Percentiles rank a stretch among this genome's conserved stretches.
These are phyloP conservation scores for Euphrasia arctica DNA, from an alignment of 305 asterid genomes.

Conservation along the genomic window DNA sequence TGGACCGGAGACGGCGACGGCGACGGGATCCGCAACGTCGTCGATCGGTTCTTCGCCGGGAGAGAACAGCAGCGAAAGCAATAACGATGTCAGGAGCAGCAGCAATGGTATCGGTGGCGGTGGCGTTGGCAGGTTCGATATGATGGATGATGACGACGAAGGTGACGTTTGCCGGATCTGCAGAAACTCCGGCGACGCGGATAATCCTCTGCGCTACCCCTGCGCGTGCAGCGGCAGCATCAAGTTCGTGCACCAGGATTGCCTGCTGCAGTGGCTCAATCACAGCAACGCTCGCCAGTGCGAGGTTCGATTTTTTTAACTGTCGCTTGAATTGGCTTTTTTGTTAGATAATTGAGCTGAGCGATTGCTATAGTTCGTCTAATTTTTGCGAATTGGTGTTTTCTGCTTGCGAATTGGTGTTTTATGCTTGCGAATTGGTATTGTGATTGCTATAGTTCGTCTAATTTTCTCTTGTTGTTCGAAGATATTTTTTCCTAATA, in stretches of 20 bases:
- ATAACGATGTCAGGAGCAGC: constrained; percentile 26
- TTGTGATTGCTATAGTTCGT: background rate
- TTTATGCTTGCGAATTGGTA: background rate
- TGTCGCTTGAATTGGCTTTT: background rate
- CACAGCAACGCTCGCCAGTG: constrained; percentile 99
- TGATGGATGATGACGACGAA: constrained; percentile 83
- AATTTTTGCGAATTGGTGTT: background rate
- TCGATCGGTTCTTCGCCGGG: constrained; percentile 46
- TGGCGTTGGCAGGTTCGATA: constrained; percentile 43
- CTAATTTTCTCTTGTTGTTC: background rate
- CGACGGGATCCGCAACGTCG: constrained; percentile 40
- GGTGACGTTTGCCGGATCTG: constrained; percentile 99
- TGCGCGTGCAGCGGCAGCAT: constrained; percentile 99
- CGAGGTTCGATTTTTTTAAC: constrained; percentile 54
- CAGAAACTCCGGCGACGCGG: constrained; percentile 85
- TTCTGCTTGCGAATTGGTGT: background rate
- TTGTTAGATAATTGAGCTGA: background rate
- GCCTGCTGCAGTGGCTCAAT: constrained; percentile 99
- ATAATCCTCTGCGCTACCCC: constrained; percentile 88
- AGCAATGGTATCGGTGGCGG: constrained; percentile 11
- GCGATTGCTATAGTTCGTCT: background rate
- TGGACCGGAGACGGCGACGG: constrained; percentile 60
- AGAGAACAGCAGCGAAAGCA: constrained; percentile 31
- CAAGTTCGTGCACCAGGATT: constrained; percentile 95
- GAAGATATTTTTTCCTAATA: background rate